Evolutionary conservation across 331 rosid genomes (phyloP).

Genomic region (Erythrophleum ivorense): DNA sequence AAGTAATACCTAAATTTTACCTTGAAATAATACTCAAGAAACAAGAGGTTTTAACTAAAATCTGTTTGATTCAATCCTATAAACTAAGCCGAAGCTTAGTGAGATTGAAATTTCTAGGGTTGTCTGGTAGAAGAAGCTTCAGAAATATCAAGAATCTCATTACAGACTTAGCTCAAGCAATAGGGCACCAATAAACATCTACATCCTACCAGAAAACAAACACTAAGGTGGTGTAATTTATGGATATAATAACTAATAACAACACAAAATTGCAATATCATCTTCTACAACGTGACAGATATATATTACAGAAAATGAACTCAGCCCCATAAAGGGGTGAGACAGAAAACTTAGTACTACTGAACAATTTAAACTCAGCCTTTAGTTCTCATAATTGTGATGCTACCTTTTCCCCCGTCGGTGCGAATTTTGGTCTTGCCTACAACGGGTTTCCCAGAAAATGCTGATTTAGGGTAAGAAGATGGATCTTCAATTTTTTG

Average conservation of each 20-base stretch:
- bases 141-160: no score
- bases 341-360: conserved; percentile 43
- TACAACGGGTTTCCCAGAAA: conserved; percentile 98
- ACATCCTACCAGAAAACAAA: conserved; percentile 50
- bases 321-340: conserved; percentile 50
- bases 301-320: conserved; percentile 54
- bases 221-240: conserved; percentile 52
- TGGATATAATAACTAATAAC: conserved; percentile 37
- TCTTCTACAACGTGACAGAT: conserved; percentile 49
- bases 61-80: conserved; percentile 43
- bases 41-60: conserved; percentile 19
- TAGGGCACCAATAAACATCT: conserved; percentile 46
- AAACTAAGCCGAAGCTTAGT: conserved; percentile 45
- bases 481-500: conserved; percentile 59
- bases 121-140: conserved; percentile 1
- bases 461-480: conserved; percentile 86
- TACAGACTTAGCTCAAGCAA: conserved; percentile 37
- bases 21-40: background rate
- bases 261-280: conserved; percentile 47
- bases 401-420: conserved; percentile 97
- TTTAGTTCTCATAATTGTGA: conserved; percentile 96
- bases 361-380: conserved; percentile 57
- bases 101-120: conserved; percentile 42
- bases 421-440: conserved; percentile 94
- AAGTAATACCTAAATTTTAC: no score